A percentile compares a stretch with the other conserved stretches of the same genome.
These are phyloP conservation scores for Pseudocercospora vitis DNA, from an alignment of 2,329 filamentous ascomycete genomes.

Conservation along the genomic window DNA sequence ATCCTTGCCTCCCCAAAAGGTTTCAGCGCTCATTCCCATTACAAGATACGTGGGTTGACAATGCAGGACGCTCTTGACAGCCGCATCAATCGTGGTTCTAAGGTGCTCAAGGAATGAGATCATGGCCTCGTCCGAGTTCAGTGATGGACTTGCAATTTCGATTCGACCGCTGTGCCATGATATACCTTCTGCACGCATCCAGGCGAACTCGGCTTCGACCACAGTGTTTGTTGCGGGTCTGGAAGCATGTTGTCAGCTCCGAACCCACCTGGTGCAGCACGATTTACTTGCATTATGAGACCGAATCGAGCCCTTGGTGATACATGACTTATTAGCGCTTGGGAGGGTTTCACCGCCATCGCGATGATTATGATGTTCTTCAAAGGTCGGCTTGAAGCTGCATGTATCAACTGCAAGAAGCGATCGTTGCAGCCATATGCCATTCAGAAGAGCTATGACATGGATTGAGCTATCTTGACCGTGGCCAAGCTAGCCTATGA, in stretches of 20 bases:
- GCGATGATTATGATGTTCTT: no score
- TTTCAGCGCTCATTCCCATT: constrained; percentile 20
- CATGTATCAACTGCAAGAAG: no score
- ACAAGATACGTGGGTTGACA: constrained; percentile 15
- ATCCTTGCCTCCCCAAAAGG: constrained; percentile 18
- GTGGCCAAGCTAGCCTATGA: no score
- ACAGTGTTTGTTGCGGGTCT: constrained; percentile 19
- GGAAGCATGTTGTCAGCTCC: background rate
- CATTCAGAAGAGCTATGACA: no score
- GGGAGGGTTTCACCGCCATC: constrained; percentile 1
- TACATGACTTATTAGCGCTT: constrained; percentile 15
- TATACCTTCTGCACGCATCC: constrained; percentile 9
- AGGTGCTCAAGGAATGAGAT: constrained; percentile 14
- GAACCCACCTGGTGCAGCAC: no score
- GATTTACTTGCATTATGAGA: constrained; percentile 9
- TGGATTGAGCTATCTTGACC: no score
- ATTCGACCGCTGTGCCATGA: constrained; percentile 18
- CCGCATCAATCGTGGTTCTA: constrained; percentile 8
- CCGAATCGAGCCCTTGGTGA: constrained; percentile 18
- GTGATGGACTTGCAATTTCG: constrained; percentile 13
- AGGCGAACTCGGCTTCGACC: constrained; percentile 17
- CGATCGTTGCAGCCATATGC: no score
- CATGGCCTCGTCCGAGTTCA: constrained; percentile 17
- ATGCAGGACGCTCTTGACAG: constrained; percentile 15
- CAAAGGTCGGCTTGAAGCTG: no score